Conservation (phyloP, 805 yeast genomes). For the Saccharomycopsis oosterbeekiorum region DNA sequence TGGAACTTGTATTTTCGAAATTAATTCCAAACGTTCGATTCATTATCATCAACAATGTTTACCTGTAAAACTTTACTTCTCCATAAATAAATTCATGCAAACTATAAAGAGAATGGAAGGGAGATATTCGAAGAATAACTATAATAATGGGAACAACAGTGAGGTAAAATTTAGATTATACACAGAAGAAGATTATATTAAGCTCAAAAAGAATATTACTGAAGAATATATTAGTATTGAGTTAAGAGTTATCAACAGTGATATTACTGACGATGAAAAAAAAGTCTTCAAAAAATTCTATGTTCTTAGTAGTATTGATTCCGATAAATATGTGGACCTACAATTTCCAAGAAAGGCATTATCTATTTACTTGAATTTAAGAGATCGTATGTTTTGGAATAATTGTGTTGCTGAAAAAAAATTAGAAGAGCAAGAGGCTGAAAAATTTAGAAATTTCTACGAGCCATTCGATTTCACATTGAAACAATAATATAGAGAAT, state of each 20-base stretch:
- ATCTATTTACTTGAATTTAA: conserved; percentile 50
- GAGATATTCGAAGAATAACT: background rate
- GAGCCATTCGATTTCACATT: conserved; percentile 39
- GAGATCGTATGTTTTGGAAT: conserved; percentile 61
- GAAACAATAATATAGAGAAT: background rate
- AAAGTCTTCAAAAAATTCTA: conserved; percentile 21
- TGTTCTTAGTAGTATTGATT: conserved; percentile 23
- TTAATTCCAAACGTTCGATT: conserved; percentile 51
- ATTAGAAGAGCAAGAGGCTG: conserved; percentile 59
- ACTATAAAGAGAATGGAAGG: conserved; percentile 34
- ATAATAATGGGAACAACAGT: background rate
- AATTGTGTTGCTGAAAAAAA: conserved; percentile 54
- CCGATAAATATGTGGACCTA: conserved; percentile 45
- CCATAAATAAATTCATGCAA: conserved; percentile 34
- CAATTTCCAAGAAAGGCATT: conserved; percentile 79
- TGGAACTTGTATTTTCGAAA: conserved; percentile 58
- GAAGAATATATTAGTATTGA: conserved; percentile 29
- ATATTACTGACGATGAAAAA: conserved; percentile 22
- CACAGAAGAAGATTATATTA: conserved; percentile 15
- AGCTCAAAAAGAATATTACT: conserved; percentile 21
- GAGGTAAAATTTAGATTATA: conserved; percentile 20
- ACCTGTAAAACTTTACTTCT: conserved; percentile 44
- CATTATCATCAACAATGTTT: conserved; percentile 73
- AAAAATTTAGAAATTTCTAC: conserved; percentile 47
- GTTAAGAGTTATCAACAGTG: conserved; percentile 13